Evolutionary conservation across 2,329 filamentous ascomycete genomes (phyloP).

Genomic region (Penicillium griseofulvum): DNA sequence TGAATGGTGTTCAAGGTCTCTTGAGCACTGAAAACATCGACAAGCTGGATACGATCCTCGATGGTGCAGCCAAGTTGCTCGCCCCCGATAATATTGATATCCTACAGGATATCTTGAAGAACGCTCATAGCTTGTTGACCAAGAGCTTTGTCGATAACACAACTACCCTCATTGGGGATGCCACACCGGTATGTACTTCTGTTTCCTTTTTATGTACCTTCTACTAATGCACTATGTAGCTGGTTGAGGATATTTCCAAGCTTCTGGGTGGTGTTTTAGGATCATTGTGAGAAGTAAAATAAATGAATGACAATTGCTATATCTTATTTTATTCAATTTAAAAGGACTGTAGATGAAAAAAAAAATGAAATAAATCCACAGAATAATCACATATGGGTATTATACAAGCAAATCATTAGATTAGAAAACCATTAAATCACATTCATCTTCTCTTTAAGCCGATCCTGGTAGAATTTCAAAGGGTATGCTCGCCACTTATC

Average conservation of each 20-base stretch:
- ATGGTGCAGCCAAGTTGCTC: constrained; percentile 23
- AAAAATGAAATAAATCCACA: constrained; percentile 8
- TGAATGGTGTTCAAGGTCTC: constrained; percentile 20
- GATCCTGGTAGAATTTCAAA: constrained; percentile 31
- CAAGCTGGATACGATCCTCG: constrained; percentile 22
- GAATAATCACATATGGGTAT: constrained; percentile 5
- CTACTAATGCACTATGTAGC: constrained; percentile 20
- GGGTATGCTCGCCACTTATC: constrained; percentile 31
- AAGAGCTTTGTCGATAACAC: constrained; percentile 31
- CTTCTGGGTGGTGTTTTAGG: constrained; percentile 27
- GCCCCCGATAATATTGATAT: constrained; percentile 22
- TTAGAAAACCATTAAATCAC: constrained; percentile 9
- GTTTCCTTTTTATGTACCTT: too few relatives aligned
- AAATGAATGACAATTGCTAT: constrained; percentile 2
- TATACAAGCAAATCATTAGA: constrained; percentile 2
- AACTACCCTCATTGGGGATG: constrained; percentile 32
- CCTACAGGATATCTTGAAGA: constrained; percentile 27
- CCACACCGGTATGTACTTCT: constrained; percentile 29
- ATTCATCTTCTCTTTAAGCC: constrained; percentile 29
- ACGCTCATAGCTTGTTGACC: constrained; percentile 26
- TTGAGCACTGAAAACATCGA: constrained; percentile 19
- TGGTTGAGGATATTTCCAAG: constrained; percentile 31
- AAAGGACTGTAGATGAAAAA: constrained; percentile 8
- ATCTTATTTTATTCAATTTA: neutral
- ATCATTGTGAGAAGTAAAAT: constrained; percentile 15